phyloP scores from a whole-genome alignment of 768 basidiomycete genomes.

The Chalciporus piperatus region DNA sequence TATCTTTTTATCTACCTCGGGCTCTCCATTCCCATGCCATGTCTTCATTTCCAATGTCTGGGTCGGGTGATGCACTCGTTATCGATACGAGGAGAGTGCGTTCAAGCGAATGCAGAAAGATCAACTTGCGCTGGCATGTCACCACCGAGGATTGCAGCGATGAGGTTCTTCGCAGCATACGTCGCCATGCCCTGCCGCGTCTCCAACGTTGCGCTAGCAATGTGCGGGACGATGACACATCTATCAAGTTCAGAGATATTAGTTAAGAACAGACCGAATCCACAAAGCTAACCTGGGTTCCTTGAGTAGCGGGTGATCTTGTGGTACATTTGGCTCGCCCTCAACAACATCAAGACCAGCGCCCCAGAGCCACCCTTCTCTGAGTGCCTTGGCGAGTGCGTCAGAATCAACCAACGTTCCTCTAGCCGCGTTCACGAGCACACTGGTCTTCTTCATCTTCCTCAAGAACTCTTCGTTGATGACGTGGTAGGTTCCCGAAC shows the following conservation, averaged over 20 bases:
- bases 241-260: slow-evolving; percentile 33
- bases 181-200: slow-evolving; percentile 82
- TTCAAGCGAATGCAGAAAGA: slow-evolving; percentile 18
- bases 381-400: slow-evolving; percentile 78
- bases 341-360: slow-evolving; percentile 95
- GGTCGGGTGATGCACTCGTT: too few species aligned
- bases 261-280: background rate
- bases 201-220: slow-evolving; percentile 87
- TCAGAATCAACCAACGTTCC: slow-evolving; percentile 90
- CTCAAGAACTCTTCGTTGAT: slow-evolving; percentile 68
- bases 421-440: slow-evolving; percentile 83
- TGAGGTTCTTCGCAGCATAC: slow-evolving; percentile 65
- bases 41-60: too few species aligned
- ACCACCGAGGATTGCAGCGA: slow-evolving; percentile 44
- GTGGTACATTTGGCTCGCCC: slow-evolving; percentile 76
- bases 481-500: slow-evolving; percentile 64
- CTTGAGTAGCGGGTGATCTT: slow-evolving; percentile 77
- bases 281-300: slow-evolving; percentile 57
- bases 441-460: slow-evolving; percentile 80
- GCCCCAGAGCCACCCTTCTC: slow-evolving; percentile 79
- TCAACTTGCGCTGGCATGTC: slow-evolving; percentile 56
- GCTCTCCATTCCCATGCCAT: too few species aligned
- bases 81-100: too few species aligned
- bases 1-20: background rate
- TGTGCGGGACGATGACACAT: slow-evolving; percentile 83